Evolutionary conservation across 2,329 filamentous ascomycete species (phyloP).

Genomic region (Talaromyces sp.): DNA sequence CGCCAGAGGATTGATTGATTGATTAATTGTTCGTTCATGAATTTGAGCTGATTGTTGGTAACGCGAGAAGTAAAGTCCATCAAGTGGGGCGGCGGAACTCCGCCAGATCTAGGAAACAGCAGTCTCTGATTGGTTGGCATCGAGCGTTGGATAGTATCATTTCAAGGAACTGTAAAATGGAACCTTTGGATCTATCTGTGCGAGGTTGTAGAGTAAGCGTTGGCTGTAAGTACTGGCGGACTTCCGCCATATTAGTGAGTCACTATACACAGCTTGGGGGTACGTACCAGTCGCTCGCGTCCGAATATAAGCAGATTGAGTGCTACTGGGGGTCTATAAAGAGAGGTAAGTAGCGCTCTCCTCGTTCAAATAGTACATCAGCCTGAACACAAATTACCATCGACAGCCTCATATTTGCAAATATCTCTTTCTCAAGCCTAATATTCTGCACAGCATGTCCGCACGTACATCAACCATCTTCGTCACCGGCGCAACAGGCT

Average conservation of each 20-base stretch:
- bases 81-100: constrained; percentile 11
- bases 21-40: not conserved
- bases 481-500: constrained; percentile 32
- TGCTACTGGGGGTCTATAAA: not conserved
- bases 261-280: not conserved
- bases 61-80: not conserved
- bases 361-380: not conserved
- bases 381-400: not conserved
- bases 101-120: constrained; percentile 8
- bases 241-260: not conserved
- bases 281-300: not conserved
- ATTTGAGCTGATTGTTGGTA: not conserved
- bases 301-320: not conserved
- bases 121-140: not conserved
- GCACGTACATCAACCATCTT: constrained; percentile 22
- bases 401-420: not conserved
- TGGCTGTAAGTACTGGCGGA: not conserved
- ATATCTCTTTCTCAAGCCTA: not conserved
- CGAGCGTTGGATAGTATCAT: not conserved
- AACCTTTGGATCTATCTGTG: not conserved
- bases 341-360: not conserved
- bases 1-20: not conserved
- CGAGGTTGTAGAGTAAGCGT: too few species aligned
- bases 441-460: constrained; percentile 1
- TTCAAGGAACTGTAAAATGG: not conserved